Evolutionary conservation across 768 basidiomycete species (phyloP), one percentile per base, ranked within the genome.

Genomic region (Pilatotrama ljubarskyi): DNA sequence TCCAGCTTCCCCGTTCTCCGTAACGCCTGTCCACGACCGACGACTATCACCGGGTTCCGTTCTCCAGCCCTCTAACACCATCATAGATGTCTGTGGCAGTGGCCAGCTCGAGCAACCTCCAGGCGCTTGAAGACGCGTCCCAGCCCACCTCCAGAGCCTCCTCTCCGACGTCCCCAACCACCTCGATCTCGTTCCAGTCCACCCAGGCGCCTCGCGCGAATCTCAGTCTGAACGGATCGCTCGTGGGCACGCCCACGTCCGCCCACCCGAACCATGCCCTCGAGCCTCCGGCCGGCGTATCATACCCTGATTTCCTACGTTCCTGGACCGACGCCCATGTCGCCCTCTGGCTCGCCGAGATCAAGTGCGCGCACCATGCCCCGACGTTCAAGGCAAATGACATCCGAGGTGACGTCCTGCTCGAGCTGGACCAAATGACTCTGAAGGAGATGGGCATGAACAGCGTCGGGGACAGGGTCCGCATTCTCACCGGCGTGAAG

Each of bases 401-500:
- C 70, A 96, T 99, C 67, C 77, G 93, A 51, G 95, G 96, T 5
- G 90, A 93, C 69, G 87, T 99, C 20, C 76, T 99, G 17, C 80
- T 98, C 50, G 97, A 99, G 63, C 77, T 98, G 44, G 96, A 98
- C 69, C 91, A 95, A 73, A 73, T 77, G 7, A 88, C 86, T 2
- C 76, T 99, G 50, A 92, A 88, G 70, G 97, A 99, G 74, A 91
- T 98, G 85, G 90, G 90, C 14, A 83, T 99, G 26, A 67, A 79
- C 32, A 93, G 89, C 73, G 88, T 99, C 41, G 97, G 97, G 11
- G 97, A 99, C 74, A 79, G 95, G 49, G 84, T 98, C 8, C 83
- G 93, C 69, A 90, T 99, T 50, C 69, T 93, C 18, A 89, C 85
- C 58, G 96, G 87, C 1, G 90, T 99, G 60, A 95, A 94, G 70